These are phyloP conservation scores for Colletotrichum orbiculare DNA, from an alignment of 2,329 filamentous ascomycete species.

Conservation along the genomic window DNA sequence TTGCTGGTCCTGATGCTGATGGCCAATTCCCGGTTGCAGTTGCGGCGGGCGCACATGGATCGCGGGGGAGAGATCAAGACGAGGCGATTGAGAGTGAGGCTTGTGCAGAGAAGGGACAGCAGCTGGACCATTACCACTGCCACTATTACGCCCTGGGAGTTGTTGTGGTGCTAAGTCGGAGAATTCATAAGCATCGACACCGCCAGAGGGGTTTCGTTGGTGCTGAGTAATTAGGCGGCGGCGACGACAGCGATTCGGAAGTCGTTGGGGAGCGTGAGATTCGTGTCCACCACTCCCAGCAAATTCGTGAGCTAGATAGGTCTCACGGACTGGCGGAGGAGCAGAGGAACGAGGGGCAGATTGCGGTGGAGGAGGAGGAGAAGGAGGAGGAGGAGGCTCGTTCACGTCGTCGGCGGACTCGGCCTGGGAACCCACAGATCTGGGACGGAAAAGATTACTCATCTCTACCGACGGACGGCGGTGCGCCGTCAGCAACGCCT, in stretches of 20 bases:
- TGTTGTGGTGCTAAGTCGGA: neutral
- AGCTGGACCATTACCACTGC: neutral
- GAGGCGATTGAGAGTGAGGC: neutral
- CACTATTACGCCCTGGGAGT: neutral
- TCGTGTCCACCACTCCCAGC: neutral
- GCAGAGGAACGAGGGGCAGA: too few species aligned
- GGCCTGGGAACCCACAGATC: constrained; percentile 20
- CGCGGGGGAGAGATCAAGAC: constrained; percentile 4
- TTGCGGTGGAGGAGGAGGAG: neutral
- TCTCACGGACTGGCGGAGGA: neutral
- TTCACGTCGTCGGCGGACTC: constrained; percentile 22
- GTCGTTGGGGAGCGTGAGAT: neutral
- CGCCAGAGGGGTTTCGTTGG: neutral
- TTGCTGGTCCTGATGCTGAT: neutral
- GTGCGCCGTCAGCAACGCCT: neutral
- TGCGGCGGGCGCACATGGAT: neutral
- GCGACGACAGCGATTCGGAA: neutral
- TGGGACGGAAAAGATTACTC: constrained; percentile 34
- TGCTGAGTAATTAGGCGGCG: constrained; percentile 10
- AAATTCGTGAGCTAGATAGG: neutral
- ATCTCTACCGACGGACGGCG: constrained; percentile 23
- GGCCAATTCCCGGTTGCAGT: neutral
- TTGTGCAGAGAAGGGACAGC: neutral
- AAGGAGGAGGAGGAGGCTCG: constrained; percentile 14
- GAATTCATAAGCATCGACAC: neutral